Evolutionary conservation across 495 filamentous ascomycete genomes (phyloP).

Genomic region (Elaphomyces granulatus): DNA sequence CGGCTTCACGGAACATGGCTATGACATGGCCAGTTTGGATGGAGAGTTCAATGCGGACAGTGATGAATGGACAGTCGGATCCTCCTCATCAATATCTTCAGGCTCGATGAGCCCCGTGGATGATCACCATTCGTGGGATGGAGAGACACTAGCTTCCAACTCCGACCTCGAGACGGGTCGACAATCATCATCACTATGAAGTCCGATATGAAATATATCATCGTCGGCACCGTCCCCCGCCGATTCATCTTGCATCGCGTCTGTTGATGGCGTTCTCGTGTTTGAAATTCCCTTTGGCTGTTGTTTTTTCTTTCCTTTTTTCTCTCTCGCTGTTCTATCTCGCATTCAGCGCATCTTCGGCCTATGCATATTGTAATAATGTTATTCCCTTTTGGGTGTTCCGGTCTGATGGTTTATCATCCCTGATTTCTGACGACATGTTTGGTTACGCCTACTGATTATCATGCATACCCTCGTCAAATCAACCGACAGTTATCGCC

Average conservation of each 20-base stretch:
- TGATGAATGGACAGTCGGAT: slow-evolving; percentile 62
- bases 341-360: slow-evolving; percentile 11
- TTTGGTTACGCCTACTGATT: neutral
- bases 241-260: slow-evolving; percentile 4
- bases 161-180: slow-evolving; percentile 38
- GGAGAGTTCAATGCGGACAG: slow-evolving; percentile 44
- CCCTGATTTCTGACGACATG: neutral
- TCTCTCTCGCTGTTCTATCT: slow-evolving; percentile 8
- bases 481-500: neutral
- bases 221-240: slow-evolving; percentile 3
- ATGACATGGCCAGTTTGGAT: slow-evolving; percentile 41
- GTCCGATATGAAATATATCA: neutral
- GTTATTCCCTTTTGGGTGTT: neutral
- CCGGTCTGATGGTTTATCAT: neutral
- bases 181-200: slow-evolving; percentile 9
- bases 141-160: slow-evolving; percentile 41
- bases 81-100: slow-evolving; percentile 53
- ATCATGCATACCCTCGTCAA: slow-evolving; percentile 1
- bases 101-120: slow-evolving; percentile 48
- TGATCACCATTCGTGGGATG: slow-evolving; percentile 48
- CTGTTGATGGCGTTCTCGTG: slow-evolving; percentile 3
- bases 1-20: slow-evolving; percentile 36
- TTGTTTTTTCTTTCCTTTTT: slow-evolving; percentile 2
- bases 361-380: slow-evolving; percentile 2
- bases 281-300: neutral